Base-by-base conservation (phyloP, 495 filamentous ascomycete genomes). In the Penicillium angulare region DNA sequence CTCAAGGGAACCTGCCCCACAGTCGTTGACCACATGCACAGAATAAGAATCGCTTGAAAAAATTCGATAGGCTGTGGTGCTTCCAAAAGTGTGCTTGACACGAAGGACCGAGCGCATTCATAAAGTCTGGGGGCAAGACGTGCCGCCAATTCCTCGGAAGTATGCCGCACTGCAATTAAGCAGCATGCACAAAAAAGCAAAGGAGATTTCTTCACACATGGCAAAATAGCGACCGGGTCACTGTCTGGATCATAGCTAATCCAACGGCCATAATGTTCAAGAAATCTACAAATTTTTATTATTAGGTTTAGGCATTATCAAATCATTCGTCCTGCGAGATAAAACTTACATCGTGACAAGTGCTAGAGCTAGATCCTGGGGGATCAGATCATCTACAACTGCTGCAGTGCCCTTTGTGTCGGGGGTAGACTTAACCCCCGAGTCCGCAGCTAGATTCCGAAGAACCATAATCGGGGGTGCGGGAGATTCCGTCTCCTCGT, bases 1-100 rank as follows among this genome's bases (percentile, higher is more conserved):
- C 74, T 71, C 43, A 78, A 56, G 0, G 72, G 73, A 12, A 74
- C 64, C 47, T 76, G 70, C 1, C 69, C 73, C 2, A 78, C 72
- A 2, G 74, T 78, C 5, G 73, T 78, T 9, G 73, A 76, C 74
- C 74, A 78, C 59, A 76, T 55, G 43, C 69, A 69, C 0, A 76
- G 55, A 23, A 78, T 65, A 4, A 78, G 52, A 4, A 61, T 52
- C 6, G 72, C 69, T 52, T 78, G 73, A 20, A 78, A 78, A 48
- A 76, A 75, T 38, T 73, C 69, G 9, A 74, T 61, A 5, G 69
- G 44, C 40, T 76, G 73, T 2, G 73, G 69, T 1, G 69, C 60
- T 1, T 56, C 43, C 3, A 78, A 56, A 32, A 78, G 54, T 0
- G 59, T 59, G 15, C 50, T 53, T 0, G 69, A 69, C 16, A 72